Base-by-base conservation (phyloP, 1,139 yeast species). In the Ogataea hybrid region DNA sequence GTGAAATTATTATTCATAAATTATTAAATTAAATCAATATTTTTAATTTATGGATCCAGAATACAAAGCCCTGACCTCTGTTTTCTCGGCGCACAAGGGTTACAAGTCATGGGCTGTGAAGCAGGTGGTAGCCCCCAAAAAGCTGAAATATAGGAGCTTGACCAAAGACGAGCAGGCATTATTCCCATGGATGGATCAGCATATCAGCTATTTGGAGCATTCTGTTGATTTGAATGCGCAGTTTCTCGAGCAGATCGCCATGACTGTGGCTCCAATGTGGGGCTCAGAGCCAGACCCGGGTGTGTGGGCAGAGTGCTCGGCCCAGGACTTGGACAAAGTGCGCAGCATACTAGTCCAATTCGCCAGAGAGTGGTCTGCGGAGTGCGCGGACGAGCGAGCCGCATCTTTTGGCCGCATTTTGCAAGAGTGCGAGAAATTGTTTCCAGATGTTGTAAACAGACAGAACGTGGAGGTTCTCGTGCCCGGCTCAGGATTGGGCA, bases 401-500 rank as follows among this genome's bases (percentile, higher is more conserved):
- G 50, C 54, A 5, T 64, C 78, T 8, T 77, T 72, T 55, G 71
- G 70, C 0, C 64, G 67, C 10, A 69, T 87, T 3, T 48, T 79
- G 4, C 46, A 54, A 0, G 78, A 70, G 29, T 61, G 84, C 29
- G 73, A 69, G 20, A 39, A 35, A 1, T 40, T 64, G 23, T 78
- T 61, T 49, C 84, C 84, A 0, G 67, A 62, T 15, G 50, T 61
- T 40, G n/a, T 54, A 1, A 45, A 59, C 0, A 58, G 85, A 28
- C 69, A 63, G 16, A 41, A 65, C 11, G 53, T 75, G 2, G 69
- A 71, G 34, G 70, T 86, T 0, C 66, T 88, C 25, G 80, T 82
- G 1, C 96, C 96, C 0, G 96, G 96, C 0, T 80, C 88, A 48
- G 96, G 96, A 0, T 67, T 86, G 16, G 96, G 94, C 0, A 62